Percentiles rank a stretch among this genome's conserved stretches.
Conservation (phyloP, 1,139 yeast genomes). For the Spencermartinsiella ligniputridi region DNA sequence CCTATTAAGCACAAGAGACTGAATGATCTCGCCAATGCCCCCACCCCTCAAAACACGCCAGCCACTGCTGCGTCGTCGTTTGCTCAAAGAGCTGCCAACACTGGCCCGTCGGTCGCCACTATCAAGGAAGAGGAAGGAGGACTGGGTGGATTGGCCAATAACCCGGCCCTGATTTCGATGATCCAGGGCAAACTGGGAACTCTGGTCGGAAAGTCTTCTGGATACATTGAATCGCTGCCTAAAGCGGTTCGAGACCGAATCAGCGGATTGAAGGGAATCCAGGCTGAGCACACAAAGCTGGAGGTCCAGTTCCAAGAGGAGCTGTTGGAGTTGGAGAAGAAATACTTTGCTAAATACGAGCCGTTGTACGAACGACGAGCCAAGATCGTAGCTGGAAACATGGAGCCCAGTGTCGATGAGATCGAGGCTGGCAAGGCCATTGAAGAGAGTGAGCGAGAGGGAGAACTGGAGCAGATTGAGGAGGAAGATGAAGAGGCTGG, state of each 20-base stretch:
- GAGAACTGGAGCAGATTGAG: slow-evolving; percentile 44
- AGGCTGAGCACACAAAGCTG: slow-evolving; percentile 71
- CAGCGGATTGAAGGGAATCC: slow-evolving; percentile 79
- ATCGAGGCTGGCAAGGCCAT: slow-evolving; percentile 70
- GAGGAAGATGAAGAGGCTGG: slow-evolving; percentile 46
- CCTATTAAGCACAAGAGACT: slow-evolving; percentile 59
- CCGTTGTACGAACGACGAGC: slow-evolving; percentile 77
- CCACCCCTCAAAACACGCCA: slow-evolving; percentile 99
- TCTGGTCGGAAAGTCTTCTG: slow-evolving; percentile 81
- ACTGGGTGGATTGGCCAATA: slow-evolving; percentile 53
- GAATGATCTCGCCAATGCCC: slow-evolving; percentile 85
- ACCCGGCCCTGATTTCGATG: slow-evolving; percentile 76
- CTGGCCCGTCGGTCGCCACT: slow-evolving; percentile 64
- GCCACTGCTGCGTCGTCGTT: slow-evolving; percentile 79
- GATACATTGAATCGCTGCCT: slow-evolving; percentile 81
- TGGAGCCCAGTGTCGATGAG: slow-evolving; percentile 77
- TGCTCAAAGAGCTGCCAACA: slow-evolving; percentile 48
- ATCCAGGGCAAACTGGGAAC: slow-evolving; percentile 87
- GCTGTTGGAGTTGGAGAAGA: slow-evolving; percentile 79
- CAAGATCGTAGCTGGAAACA: slow-evolving; percentile 62
- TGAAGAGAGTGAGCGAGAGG: slow-evolving; percentile 42
- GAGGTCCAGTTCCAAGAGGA: slow-evolving; percentile 93
- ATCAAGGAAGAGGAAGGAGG: slow-evolving; percentile 59
- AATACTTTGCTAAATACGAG: slow-evolving; percentile 64
- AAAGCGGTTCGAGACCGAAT: slow-evolving; percentile 69